Evolutionary conservation across 2,329 filamentous ascomycete genomes (phyloP).

Genomic region (Fusarium cyanostomum): DNA sequence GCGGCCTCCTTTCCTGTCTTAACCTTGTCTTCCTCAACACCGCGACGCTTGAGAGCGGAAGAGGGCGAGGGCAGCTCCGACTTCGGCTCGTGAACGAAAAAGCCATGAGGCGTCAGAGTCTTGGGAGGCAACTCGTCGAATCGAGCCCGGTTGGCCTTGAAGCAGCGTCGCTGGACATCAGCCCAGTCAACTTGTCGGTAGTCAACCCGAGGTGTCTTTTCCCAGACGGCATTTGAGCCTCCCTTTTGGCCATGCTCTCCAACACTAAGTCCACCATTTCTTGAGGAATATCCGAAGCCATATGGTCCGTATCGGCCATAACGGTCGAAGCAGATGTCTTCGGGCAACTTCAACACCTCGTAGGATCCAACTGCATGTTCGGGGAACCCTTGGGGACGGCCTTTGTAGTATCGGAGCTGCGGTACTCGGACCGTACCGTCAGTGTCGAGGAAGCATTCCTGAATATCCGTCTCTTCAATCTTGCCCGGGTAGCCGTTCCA

Average conservation of each 20-base stretch:
- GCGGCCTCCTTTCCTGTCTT: conserved; percentile 24
- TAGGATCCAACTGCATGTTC: conserved; percentile 89
- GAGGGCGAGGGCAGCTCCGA: conserved; percentile 2
- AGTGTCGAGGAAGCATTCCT: conserved; percentile 82
- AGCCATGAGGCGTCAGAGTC: conserved; percentile 57
- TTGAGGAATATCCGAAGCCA: conserved; percentile 83
- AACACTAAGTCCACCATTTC: conserved; percentile 83
- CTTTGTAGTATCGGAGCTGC: conserved; percentile 75
- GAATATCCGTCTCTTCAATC: conserved; percentile 61
- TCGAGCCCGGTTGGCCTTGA: conserved; percentile 73
- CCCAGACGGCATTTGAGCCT: conserved; percentile 83
- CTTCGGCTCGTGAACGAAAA: conserved; percentile 56
- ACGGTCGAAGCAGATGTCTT: conserved; percentile 92
- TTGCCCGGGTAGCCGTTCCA: conserved; percentile 49
- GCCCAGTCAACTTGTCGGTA: conserved; percentile 83
- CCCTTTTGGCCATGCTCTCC: conserved; percentile 86
- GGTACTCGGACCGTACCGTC: conserved; percentile 74
- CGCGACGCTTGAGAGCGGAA: conserved; percentile 16
- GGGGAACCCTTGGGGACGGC: conserved; percentile 85
- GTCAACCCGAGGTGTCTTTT: conserved; percentile 75
- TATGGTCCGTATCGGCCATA: conserved; percentile 91
- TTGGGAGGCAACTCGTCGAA: conserved; percentile 64
- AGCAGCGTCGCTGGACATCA: conserved; percentile 78
- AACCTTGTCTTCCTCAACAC: conserved; percentile 23
- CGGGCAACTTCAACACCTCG: conserved; percentile 77